These are phyloP conservation scores for Pyrenopolyporus hunteri DNA, from an alignment of 495 filamentous ascomycete species.

Conservation along the genomic window DNA sequence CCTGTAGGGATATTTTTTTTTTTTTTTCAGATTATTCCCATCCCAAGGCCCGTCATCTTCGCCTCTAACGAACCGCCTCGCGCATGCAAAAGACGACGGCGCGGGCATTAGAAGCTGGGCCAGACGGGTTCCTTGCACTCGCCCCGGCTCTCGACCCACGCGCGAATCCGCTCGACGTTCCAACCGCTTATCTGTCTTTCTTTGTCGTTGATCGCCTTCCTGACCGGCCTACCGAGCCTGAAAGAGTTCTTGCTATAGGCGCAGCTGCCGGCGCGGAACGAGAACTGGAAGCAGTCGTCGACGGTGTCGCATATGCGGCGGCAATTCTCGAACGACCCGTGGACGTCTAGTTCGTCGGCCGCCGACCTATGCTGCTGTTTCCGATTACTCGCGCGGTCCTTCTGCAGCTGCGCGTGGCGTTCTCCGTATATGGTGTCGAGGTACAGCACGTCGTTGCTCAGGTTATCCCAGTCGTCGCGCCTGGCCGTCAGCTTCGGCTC, in stretches of 20 bases:
- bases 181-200: conserved; percentile 45
- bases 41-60: too few species aligned
- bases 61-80: neutral
- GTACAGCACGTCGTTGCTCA: conserved; percentile 50
- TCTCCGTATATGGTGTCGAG: conserved; percentile 35
- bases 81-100: neutral
- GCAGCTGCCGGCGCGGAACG: conserved; percentile 44
- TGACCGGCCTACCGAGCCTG: conserved; percentile 43
- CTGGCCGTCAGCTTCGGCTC: conserved; percentile 40
- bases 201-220: conserved; percentile 18
- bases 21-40: too few species aligned
- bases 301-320: conserved; percentile 49
- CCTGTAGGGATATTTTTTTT: too few species aligned
- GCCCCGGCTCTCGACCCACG: conserved; percentile 40
- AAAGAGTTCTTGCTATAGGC: conserved; percentile 38
- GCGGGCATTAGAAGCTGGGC: conserved; percentile 36
- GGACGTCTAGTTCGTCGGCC: conserved; percentile 46
- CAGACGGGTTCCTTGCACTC: conserved; percentile 41
- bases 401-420: conserved; percentile 37
- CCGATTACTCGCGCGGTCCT: conserved; percentile 39
- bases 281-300: conserved; percentile 48
- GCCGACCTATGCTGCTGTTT: conserved; percentile 32
- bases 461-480: conserved; percentile 59
- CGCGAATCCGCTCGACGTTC: conserved; percentile 45
- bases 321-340: conserved; percentile 51